These are phyloP conservation scores for Yamagishiella unicocca DNA, from an alignment of 139 green algal species.

Conservation along the genomic window DNA sequence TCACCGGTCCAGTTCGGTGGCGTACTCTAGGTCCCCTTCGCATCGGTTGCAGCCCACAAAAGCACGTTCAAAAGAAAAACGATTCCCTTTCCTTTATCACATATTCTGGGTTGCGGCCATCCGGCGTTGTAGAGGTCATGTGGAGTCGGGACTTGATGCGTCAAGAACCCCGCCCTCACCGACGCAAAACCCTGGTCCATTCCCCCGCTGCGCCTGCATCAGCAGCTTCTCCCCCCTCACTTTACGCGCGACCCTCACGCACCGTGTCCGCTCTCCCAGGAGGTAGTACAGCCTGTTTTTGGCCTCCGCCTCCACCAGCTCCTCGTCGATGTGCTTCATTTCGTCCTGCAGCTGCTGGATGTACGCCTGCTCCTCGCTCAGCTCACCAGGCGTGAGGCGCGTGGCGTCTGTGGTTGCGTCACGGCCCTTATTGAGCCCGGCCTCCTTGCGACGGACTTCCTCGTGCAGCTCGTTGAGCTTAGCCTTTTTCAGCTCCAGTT, in stretches of 20 bases:
- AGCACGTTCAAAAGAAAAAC: no score
- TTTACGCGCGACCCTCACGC: not conserved
- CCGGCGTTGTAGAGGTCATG: no score
- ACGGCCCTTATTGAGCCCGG: conserved; percentile 48
- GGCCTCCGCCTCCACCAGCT: conserved; percentile 85
- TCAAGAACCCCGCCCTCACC: no score
- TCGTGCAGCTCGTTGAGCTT: conserved; percentile 87
- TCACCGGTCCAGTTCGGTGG: no score
- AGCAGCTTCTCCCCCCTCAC: no score
- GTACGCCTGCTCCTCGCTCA: conserved; percentile 67
- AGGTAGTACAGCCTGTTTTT: conserved; percentile 91
- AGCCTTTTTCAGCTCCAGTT: conserved; percentile 86
- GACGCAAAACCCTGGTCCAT: not conserved
- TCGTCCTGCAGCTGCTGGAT: conserved; percentile 74
- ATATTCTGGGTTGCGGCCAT: no score
- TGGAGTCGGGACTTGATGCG: no score
- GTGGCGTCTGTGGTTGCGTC: conserved; percentile 67
- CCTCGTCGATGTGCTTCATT: conserved; percentile 79
- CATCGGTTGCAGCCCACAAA: no score
- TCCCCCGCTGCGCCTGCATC: not conserved
- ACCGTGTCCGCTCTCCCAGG: conserved; percentile 82
- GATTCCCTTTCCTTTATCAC: no score
- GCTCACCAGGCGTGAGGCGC: conserved; percentile 59
- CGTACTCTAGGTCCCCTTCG: no score
- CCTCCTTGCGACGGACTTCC: conserved; percentile 55